Base-by-base conservation (phyloP, 495 filamentous ascomycete genomes). In the Aspergillus nanangensis region DNA sequence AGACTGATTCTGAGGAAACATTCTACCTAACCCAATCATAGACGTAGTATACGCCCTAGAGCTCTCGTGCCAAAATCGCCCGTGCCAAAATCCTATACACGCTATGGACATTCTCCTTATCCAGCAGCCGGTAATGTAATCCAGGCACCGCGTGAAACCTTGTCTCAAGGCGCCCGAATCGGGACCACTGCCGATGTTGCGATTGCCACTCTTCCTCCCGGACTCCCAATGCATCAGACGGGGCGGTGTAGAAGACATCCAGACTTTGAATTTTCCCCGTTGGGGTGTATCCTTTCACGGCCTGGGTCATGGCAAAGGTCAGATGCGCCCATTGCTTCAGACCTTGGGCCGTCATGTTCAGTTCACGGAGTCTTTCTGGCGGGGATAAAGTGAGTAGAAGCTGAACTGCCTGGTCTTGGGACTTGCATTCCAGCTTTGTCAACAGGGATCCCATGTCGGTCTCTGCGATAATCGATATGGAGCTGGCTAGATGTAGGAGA, bases 401-500 rank as follows among this genome's bases (percentile, higher is more conserved):
- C 11, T 29, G 25, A 11, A 29, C 25, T 5, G 25, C 25, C 25
- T 7, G 7, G 11, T 29, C 25, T 29, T 29, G 25, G 25, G 25
- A 11, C 25, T 29, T 5, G 5, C 25, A 5, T 7, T 11, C 7
- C 11, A 29, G 25, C 7, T 5, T 7, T 29, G 25, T 29, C 7
- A 11, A 29, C 25, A 29, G 11, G 25, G 25, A 29, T 29, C 5
- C 25, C 25, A 29, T 29, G 7, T 29, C 11, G 5, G 5, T 11
- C 25, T 29, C 25, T 5, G 25, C 5, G 11, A 29, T 29, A 29
- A 29, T 29, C 11, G 7, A 5, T 29, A 29, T 29, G 5, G 25
- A 29, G 25, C 25, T 29, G 13, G 57, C 47, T 2, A 83, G 54
- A 47, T 78, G 67, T 1, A 79, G 36, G 4, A 80, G 47, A 40